Evolutionary conservation across 306 rosid genomes (phyloP), one percentile per base, ranked within the genome.

Genomic region (Cicer judaicum): DNA sequence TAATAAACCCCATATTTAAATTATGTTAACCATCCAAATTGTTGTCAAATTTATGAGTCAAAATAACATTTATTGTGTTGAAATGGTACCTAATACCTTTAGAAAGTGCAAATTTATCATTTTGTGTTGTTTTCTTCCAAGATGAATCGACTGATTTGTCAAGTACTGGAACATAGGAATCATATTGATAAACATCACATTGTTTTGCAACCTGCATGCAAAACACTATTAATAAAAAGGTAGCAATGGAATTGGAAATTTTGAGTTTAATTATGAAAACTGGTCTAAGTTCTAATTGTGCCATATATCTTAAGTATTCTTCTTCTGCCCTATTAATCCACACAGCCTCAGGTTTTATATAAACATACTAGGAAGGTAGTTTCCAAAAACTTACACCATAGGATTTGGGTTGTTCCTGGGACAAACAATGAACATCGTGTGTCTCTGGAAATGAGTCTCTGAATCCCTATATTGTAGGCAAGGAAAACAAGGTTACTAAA

Each of bases 111-210:
- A 60, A 70, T 66, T 80, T 78, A 3, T 85, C 72, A 39, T 38
- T 75, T 62, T 85, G 55, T 2, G 50, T 73, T 49, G 84, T 16
- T 67, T 84, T 77, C 64, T 72, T 76, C 99, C 96, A 90, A 49
- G 87, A 57, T 79, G 87, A 49, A 80, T 86, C 89, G 14, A 88
- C 82, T 64, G 77, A 13, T 85, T 87, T 91, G 70, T 83, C 88
- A 53, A 81, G 84, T 56, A 79, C 68, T 4, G 88, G 89, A 34
- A n/a, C 77, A 56, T 77, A 82, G 64, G 61, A 68, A 19, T 88
- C 77, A 52, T 64, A 83, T 53, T 64, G 72, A 54, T 74, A 63
- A 36, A 5, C 39, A 56, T n/a, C 43, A 46, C 47, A 13, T 55
- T 70, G 71, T 73, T 84, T 83, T 42, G 68, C 5, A 68, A 66